Conservation (phyloP, 225 moss, liverwort and hornwort species). For the Ulota crispa region DNA sequence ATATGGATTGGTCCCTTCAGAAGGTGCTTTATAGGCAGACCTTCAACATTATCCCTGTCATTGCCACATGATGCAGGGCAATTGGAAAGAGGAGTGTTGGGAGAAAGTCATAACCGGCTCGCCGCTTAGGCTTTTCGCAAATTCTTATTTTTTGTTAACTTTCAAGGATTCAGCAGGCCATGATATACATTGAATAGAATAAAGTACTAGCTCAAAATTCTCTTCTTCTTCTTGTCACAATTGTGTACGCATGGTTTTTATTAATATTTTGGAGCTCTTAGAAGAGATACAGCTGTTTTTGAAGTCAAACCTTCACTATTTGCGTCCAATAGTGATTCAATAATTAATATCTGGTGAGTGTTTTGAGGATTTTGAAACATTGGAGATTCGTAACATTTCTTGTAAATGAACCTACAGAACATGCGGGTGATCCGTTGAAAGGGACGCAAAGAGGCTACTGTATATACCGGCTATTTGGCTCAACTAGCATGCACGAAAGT, state of each 20-base stretch:
- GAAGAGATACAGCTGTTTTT: background rate
- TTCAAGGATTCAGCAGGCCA: background rate
- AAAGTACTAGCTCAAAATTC: background rate
- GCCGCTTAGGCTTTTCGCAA: background rate
- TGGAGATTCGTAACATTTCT: background rate
- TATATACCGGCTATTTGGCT: conserved; percentile 28
- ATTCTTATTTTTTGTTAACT: background rate
- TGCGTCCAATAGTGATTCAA: background rate
- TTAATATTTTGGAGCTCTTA: background rate
- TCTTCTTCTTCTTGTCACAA: background rate
- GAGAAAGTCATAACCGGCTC: too few relatives aligned
- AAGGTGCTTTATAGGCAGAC: background rate
- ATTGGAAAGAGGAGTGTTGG: too few relatives aligned
- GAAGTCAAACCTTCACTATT: background rate
- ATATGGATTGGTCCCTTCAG: background rate
- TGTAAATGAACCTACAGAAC: conserved; percentile 21
- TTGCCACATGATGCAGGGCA: too few relatives aligned
- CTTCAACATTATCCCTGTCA: background rate
- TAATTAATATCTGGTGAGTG: background rate
- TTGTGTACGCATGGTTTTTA: background rate
- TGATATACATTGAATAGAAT: conserved; percentile 5
- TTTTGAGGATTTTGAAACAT: background rate
- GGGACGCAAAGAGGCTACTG: conserved; percentile 32
- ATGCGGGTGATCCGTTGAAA: conserved; percentile 2
- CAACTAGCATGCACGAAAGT: conserved; percentile 23